Base-by-base conservation (phyloP, 768 basidiomycete genomes). In the Phanerochaete sordida region DNA sequence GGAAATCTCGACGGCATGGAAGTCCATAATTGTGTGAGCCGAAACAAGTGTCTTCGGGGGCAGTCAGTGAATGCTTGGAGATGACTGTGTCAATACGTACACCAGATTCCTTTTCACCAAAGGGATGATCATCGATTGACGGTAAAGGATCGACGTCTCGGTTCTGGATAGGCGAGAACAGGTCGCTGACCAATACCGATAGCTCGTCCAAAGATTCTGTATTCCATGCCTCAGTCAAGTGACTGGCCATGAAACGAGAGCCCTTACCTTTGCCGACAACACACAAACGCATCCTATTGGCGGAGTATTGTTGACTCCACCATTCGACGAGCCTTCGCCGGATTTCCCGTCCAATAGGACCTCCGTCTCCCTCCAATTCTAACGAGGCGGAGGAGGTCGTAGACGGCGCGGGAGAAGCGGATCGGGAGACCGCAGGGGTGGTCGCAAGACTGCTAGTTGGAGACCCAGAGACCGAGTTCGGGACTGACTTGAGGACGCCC, bases 11-110 rank as follows among this genome's bases (percentile, higher is more conserved):
- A 96, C 65, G 0, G 84, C 86, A 67, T 93, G 89, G 73, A 93
- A 86, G 24, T 88, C 82, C 87, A 92, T 93, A 64, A 98, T 83
- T 0, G 93, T 95, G 73, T 94, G 88, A n/a, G 88, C 83, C 51
- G 84, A 89, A 9, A 97, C 87, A 60, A 93, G 78, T 2, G 90
- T 90, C 85, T 92, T 62, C 53, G 70, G 11, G 70, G 45, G 11
- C 30, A 5, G 50, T 53, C 30, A 57, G 45, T 5, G 26, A 31
- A 30, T 48, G 9, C 30, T 35, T 13, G 11, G 45, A 27, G 28
- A 16, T 19, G 21, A n/a, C 23, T 54, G 15, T 50, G 35, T 47
- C 8, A 60, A 64, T 33, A 51, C 87, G 66, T 74, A 91, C 91
- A 37, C 87, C 86, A 72, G 80, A 84, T 71, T 93, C 83, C 44